These are phyloP conservation scores for Gamsiella multidivaricata DNA, from an alignment of 192 early-diverging fungal species.

Conservation along the genomic window DNA sequence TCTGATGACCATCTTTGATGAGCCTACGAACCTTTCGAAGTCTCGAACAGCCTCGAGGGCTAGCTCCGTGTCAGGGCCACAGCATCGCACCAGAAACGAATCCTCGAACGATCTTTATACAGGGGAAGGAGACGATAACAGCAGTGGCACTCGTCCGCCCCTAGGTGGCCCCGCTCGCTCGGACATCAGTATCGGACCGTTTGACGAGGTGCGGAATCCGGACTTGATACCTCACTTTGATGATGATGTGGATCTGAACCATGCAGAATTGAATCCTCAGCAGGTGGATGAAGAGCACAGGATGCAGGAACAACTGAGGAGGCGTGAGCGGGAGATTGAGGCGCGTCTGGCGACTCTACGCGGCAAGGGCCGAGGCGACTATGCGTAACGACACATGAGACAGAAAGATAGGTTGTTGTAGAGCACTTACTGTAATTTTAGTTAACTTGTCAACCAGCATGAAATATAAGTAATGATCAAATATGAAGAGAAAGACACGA, in stretches of 20 bases:
- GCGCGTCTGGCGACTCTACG: slow-evolving; percentile 11
- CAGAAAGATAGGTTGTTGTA: too few species aligned
- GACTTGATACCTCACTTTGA: slow-evolving; percentile 21
- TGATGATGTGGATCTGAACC: slow-evolving; percentile 40
- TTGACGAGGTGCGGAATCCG: slow-evolving; percentile 21
- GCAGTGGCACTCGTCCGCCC: not conserved
- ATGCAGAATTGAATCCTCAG: slow-evolving; percentile 6
- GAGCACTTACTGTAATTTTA: too few species aligned
- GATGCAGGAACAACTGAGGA: slow-evolving; percentile 10
- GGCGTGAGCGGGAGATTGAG: slow-evolving; percentile 39
- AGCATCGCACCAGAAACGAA: not conserved
- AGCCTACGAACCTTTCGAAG: slow-evolving; percentile 12
- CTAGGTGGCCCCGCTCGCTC: not conserved
- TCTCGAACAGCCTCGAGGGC: slow-evolving; percentile 14
- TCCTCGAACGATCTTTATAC: not conserved
- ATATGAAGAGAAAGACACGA: too few species aligned
- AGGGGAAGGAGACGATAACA: not conserved
- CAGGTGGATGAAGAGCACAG: slow-evolving; percentile 9
- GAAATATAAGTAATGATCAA: too few species aligned
- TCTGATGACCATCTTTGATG: slow-evolving; percentile 49
- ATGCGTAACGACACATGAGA: not conserved
- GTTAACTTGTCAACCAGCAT: too few species aligned
- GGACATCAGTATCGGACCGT: slow-evolving; percentile 21
- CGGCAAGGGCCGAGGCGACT: slow-evolving; percentile 5
- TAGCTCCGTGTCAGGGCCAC: not conserved